phyloP scores from a whole-genome alignment of 106 monocot species.

The Dioscorea zingiberensis region DNA sequence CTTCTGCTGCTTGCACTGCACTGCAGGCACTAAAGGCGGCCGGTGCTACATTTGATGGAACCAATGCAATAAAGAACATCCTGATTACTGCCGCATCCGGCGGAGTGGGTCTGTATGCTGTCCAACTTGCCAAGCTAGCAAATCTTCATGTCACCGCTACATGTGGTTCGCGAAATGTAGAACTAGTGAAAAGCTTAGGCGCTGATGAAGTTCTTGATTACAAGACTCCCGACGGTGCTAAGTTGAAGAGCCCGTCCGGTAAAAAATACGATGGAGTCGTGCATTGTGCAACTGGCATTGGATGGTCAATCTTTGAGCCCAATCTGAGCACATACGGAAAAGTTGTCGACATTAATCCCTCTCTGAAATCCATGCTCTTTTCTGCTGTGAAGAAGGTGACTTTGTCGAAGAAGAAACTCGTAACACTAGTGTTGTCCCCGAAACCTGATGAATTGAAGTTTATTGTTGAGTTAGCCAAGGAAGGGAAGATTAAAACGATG shows the following conservation, averaged over 20 bases:
- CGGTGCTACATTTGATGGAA: conserved; percentile 9
- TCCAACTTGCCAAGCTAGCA: conserved; percentile 18
- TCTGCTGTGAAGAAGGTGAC: conserved; percentile 14
- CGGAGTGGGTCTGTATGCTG: conserved; percentile 17
- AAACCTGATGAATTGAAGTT: conserved; percentile 14
- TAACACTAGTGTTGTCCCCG: background rate
- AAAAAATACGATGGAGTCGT: conserved; percentile 14
- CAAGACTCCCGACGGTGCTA: conserved; percentile 6
- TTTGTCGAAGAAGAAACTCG: conserved; percentile 18
- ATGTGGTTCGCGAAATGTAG: conserved; percentile 11
- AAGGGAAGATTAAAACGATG: conserved; percentile 24
- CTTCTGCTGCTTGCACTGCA: conserved; percentile 11
- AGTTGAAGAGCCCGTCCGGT: conserved; percentile 13
- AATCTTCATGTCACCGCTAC: conserved; percentile 17
- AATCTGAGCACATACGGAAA: conserved; percentile 6
- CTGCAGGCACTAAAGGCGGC: conserved; percentile 3
- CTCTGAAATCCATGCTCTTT: background rate
- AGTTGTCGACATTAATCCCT: conserved; percentile 11
- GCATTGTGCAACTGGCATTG: conserved; percentile 11
- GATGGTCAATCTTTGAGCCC: conserved; percentile 13
- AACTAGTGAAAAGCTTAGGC: conserved; percentile 14
- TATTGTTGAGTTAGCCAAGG: conserved; percentile 14
- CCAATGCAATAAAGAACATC: background rate
- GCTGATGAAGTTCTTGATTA: conserved; percentile 20
- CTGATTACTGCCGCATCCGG: conserved; percentile 21